Evolutionary conservation across 2,329 filamentous ascomycete genomes (phyloP).

Genomic region (Fusarium metavorans): DNA sequence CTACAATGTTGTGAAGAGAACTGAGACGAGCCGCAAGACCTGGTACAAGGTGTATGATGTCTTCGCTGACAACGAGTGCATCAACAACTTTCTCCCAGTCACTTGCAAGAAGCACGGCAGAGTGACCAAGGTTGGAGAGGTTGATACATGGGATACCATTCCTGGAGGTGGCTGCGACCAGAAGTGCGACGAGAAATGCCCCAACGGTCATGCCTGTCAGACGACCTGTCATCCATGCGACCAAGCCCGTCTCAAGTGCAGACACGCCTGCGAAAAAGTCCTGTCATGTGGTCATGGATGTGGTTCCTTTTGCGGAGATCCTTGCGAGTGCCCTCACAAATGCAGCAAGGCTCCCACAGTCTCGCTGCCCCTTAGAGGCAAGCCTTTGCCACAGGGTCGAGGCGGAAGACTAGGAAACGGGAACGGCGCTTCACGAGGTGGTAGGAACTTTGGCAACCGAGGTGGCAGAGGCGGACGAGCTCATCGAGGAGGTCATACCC

Average conservation of each 20-base stretch:
- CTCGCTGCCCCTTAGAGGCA: neutral
- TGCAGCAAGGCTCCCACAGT: constrained; percentile 15
- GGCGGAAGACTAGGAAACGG: neutral
- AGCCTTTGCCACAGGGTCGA: neutral
- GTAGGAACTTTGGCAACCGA: neutral
- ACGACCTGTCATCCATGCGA: constrained; percentile 31
- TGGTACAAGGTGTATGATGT: constrained; percentile 57
- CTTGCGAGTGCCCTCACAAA: constrained; percentile 28
- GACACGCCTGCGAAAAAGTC: constrained; percentile 21
- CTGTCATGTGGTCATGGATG: constrained; percentile 38
- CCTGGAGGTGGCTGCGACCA: constrained; percentile 33
- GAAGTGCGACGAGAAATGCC: constrained; percentile 29
- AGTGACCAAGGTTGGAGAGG: constrained; percentile 63
- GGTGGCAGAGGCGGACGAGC: neutral
- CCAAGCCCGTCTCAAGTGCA: constrained; percentile 47
- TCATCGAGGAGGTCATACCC: neutral
- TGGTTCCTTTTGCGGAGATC: constrained; percentile 24
- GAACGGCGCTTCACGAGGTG: neutral
- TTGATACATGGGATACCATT: constrained; percentile 62
- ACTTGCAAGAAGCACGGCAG: constrained; percentile 70
- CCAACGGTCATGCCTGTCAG: constrained; percentile 37
- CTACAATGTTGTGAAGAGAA: constrained; percentile 61
- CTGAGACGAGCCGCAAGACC: constrained; percentile 52
- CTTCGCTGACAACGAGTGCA: constrained; percentile 54
- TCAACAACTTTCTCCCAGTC: constrained; percentile 65